Evolutionary conservation across 495 filamentous ascomycete species (phyloP), one percentile per base, ranked within the genome.

Genomic region (Pyronema omphalodes): DNA sequence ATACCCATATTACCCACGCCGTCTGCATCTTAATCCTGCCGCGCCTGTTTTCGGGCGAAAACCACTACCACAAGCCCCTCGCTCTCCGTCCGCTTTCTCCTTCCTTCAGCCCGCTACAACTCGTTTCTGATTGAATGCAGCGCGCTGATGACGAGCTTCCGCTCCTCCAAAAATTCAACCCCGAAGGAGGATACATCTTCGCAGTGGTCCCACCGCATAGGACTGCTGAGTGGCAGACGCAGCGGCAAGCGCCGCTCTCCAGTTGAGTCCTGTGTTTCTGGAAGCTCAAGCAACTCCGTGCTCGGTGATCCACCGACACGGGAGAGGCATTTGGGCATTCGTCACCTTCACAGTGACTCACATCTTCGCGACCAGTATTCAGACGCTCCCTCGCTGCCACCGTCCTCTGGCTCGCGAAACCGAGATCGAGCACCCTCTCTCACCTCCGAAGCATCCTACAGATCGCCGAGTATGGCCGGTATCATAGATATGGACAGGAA

Each of bases 401-500:
- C 62, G 44, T 65, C 62, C 37, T 48, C 60, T 44, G 35, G 40
- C 51, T 61, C 62, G 9, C 58, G 14, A 52, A 43, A 43, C 39
- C 60, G 34, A 29, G 23, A 18, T 54, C 58, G 58, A 34, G 50
- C 62, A 17, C 58, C 58, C 46, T 62, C 62, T 29, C 54, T 61
- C 41, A 44, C 51, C 15, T 65, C 58, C 2, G 62, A 65, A 44
- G 53, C 58, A 52, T 63, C 54, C 40, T 53, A 57, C 40, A 71
- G 71, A 60, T 70, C 72, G 35, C 61, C 44, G 29, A 58, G 55
- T 60, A 86, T 80, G 72, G 80, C 86, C 58, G 85, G 80, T 64
- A 76, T 81, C 65, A 72, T 85, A 66, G 80, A 84, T 62, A 71
- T 85, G 18, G 88, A 95, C 61, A 76, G 87, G 58, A 80, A 76